These are phyloP conservation scores for Fusarium marasasianum DNA, from an alignment of 2,329 filamentous ascomycete genomes.

Conservation along the genomic window DNA sequence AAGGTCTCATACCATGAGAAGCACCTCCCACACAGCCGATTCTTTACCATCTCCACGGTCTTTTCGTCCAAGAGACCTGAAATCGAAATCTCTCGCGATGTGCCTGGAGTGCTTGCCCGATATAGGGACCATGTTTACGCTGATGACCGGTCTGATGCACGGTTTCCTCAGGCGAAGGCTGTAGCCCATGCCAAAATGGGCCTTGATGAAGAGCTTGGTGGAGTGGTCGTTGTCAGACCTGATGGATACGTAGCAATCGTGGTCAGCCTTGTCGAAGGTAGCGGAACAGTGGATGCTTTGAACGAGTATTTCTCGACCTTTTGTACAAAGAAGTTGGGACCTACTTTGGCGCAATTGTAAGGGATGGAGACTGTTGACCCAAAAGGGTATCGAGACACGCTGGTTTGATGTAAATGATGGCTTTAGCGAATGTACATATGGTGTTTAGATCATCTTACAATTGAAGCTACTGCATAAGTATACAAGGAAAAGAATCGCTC, in stretches of 20 bases:
- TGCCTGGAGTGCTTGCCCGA: slow-evolving; percentile 75
- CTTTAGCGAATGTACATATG: slow-evolving; percentile 3
- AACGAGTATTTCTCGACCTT: slow-evolving; percentile 85
- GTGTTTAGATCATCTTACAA: background rate
- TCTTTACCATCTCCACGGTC: slow-evolving; percentile 82
- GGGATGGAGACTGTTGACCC: background rate
- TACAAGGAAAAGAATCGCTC: background rate
- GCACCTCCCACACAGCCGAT: slow-evolving; percentile 84
- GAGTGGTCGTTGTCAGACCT: slow-evolving; percentile 83
- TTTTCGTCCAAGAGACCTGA: slow-evolving; percentile 73
- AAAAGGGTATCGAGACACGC: background rate
- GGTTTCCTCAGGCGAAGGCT: slow-evolving; percentile 74
- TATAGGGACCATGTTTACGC: slow-evolving; percentile 88
- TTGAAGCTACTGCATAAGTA: background rate
- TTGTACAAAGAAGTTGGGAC: slow-evolving; percentile 66
- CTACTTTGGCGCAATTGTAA: slow-evolving; percentile 42
- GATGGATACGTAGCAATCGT: slow-evolving; percentile 89
- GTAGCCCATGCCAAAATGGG: slow-evolving; percentile 90
- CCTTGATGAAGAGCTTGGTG: slow-evolving; percentile 75
- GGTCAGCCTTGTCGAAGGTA: slow-evolving; percentile 77
- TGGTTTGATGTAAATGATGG: background rate
- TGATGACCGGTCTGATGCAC: slow-evolving; percentile 80
- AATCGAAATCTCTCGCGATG: slow-evolving; percentile 77
- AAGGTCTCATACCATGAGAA: slow-evolving; percentile 78
- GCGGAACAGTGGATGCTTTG: slow-evolving; percentile 80